These are phyloP conservation scores for Eimeria sp. DNA, from an alignment of 169 alveolate genomes.

Conservation along the genomic window DNA sequence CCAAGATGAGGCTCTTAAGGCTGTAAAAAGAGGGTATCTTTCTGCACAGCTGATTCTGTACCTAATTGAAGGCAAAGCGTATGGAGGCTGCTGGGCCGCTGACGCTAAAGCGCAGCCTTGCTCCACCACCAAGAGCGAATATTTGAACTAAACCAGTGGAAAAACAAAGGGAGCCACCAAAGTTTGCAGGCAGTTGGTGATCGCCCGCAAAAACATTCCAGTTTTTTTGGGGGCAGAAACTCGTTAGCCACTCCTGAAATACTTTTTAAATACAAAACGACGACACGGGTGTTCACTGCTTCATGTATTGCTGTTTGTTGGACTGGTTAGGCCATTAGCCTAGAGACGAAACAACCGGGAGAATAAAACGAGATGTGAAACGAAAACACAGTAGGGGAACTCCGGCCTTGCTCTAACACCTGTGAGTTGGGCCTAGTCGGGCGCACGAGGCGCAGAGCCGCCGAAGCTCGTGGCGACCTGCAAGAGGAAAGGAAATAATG, in stretches of 20 bases:
- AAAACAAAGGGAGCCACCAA: constrained; percentile 9
- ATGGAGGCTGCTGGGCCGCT: not conserved
- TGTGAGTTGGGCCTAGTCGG: constrained; percentile 43
- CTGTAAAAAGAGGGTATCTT: not conserved
- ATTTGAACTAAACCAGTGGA: not conserved
- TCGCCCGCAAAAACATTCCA: constrained; percentile 7
- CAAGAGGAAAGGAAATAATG: constrained; percentile 7
- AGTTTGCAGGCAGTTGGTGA: not conserved
- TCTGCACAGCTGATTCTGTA: not conserved
- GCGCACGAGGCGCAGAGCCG: constrained; percentile 42
- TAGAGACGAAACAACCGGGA: constrained; percentile 18
- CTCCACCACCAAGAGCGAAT: not conserved
- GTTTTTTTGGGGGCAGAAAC: not conserved
- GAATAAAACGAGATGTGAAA: constrained; percentile 6
- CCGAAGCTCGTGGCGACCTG: constrained; percentile 38
- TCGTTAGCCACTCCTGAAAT: constrained; percentile 59
- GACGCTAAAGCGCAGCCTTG: not conserved
- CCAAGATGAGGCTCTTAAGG: not conserved
- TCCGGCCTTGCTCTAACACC: constrained; percentile 60
- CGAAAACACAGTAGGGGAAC: constrained; percentile 26
- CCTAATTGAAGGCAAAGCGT: constrained; percentile 18
- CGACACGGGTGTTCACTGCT: constrained; percentile 42
- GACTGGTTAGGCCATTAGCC: not conserved
- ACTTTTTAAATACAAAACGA: constrained; percentile 39
- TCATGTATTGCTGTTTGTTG: not conserved